Evolutionary conservation across 129 eudicot genomes (phyloP).

Genomic region (Artemisia tridentata): DNA sequence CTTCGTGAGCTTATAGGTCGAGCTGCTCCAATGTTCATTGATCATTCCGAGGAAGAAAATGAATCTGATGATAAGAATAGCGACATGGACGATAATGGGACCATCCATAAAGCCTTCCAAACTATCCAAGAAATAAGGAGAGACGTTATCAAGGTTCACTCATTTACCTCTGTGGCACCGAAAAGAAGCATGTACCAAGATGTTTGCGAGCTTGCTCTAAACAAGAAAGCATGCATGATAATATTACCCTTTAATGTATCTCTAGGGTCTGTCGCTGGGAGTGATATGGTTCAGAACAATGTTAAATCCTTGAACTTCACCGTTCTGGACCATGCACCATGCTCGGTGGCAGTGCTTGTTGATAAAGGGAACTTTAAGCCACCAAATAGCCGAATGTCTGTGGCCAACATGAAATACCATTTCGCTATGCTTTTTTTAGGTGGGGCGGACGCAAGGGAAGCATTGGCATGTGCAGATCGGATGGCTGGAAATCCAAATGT

Average conservation of each 20-base stretch:
- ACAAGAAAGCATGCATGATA: conserved; percentile 51
- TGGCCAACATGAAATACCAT: conserved; percentile 21
- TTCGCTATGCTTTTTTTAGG: conserved; percentile 72
- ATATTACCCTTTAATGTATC: conserved; percentile 45
- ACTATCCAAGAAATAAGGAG: conserved; percentile 43
- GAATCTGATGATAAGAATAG: conserved; percentile 3
- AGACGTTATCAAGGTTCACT: conserved; percentile 41
- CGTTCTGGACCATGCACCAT: conserved; percentile 66
- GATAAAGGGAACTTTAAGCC: conserved; percentile 36
- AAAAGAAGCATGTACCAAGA: conserved; percentile 88
- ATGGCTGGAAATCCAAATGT: conserved; percentile 56
- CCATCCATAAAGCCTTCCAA: conserved; percentile 56
- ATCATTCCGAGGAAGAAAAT: conserved; percentile 45
- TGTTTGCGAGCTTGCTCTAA: conserved; percentile 76
- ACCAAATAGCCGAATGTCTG: neutral
- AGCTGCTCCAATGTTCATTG: conserved; percentile 68
- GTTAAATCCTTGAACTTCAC: conserved; percentile 38
- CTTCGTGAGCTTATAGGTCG: conserved; percentile 79
- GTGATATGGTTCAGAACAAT: conserved; percentile 32
- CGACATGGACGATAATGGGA: conserved; percentile 26
- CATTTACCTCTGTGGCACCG: conserved; percentile 60
- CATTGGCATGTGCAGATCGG: conserved; percentile 66
- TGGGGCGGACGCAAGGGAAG: conserved; percentile 86
- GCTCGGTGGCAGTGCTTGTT: conserved; percentile 74
- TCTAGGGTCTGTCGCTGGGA: conserved; percentile 13